Evolutionary conservation across 768 basidiomycete species (phyloP).

Genomic region (Psilocybe subaeruginosa): DNA sequence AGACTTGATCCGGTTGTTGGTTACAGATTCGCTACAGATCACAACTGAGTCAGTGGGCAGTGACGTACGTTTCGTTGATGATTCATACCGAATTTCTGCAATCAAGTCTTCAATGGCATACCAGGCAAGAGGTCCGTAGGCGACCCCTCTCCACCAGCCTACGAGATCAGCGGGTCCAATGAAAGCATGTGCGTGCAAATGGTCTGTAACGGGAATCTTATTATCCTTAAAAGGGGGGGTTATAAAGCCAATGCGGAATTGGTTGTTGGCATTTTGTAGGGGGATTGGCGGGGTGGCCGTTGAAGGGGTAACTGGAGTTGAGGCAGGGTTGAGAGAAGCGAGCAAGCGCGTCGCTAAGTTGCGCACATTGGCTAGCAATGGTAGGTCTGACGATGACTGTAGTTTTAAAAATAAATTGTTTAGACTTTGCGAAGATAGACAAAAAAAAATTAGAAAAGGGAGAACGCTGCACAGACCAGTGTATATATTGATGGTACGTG

Average conservation of each 20-base stretch:
- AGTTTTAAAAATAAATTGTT: not conserved
- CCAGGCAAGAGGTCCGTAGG: slow-evolving; percentile 72
- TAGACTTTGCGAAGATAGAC: not conserved
- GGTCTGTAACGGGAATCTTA: slow-evolving; percentile 80
- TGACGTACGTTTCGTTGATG: not conserved
- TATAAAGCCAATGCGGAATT: slow-evolving; percentile 75
- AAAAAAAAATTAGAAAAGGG: not conserved
- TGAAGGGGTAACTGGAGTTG: slow-evolving; percentile 37
- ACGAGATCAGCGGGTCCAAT: slow-evolving; percentile 63
- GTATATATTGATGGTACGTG: slow-evolving; percentile 81
- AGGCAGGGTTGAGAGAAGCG: slow-evolving; percentile 42
- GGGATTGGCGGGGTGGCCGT: slow-evolving; percentile 34
- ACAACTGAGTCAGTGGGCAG: slow-evolving; percentile 3
- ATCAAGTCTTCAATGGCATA: slow-evolving; percentile 79
- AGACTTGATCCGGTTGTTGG: slow-evolving; percentile 85
- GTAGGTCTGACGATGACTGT: slow-evolving; percentile 76
- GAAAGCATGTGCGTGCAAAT: slow-evolving; percentile 78
- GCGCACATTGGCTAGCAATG: slow-evolving; percentile 66
- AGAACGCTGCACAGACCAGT: slow-evolving; percentile 48
- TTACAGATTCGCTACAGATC: slow-evolving; percentile 66
- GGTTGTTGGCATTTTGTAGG: slow-evolving; percentile 33
- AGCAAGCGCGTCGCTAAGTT: slow-evolving; percentile 62
- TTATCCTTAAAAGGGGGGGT: slow-evolving; percentile 77
- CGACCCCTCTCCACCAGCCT: slow-evolving; percentile 75
- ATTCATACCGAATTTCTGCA: slow-evolving; percentile 72